phyloP scores from a whole-genome alignment of 441 rosid species.

The Lepidium campestre region DNA sequence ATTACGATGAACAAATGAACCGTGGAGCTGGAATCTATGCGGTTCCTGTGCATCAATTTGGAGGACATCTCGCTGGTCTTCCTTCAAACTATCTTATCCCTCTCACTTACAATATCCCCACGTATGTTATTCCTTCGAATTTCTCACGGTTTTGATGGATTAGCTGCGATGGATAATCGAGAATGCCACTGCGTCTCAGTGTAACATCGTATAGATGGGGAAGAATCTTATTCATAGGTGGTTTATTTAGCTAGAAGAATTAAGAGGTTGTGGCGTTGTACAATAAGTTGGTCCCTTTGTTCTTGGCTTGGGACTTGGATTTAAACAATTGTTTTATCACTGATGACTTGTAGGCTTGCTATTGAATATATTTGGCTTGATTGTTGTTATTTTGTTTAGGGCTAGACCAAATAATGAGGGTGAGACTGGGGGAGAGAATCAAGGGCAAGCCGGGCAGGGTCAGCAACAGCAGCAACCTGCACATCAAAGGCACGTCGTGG shows the following conservation, averaged over 20 bases:
- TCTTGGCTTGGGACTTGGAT: neutral
- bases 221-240: neutral
- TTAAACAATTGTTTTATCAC: neutral
- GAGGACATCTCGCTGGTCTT: constrained; percentile 56
- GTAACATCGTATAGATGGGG: neutral
- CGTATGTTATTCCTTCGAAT: constrained; percentile 42
- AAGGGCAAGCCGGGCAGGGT: constrained; percentile 35
- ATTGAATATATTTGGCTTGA: neutral
- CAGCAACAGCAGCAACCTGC: constrained; percentile 62
- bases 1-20: constrained; percentile 54
- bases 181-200: neutral
- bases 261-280: neutral
- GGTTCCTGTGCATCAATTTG: constrained; percentile 58
- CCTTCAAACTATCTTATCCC: constrained; percentile 77
- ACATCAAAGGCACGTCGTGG: constrained; percentile 67
- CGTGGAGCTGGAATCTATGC: constrained; percentile 86
- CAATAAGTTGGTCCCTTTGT: neutral
- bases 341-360: neutral
- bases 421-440: constrained; percentile 26
- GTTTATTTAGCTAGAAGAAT: neutral
- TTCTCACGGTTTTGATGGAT: neutral
- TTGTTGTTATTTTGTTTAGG: constrained; percentile 1
- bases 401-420: constrained; percentile 24
- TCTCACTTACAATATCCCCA: constrained; percentile 77
- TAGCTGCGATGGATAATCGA: neutral